These are phyloP conservation scores for Chlamydomonas sp. DNA, from an alignment of 139 green algal genomes.

Conservation along the genomic window DNA sequence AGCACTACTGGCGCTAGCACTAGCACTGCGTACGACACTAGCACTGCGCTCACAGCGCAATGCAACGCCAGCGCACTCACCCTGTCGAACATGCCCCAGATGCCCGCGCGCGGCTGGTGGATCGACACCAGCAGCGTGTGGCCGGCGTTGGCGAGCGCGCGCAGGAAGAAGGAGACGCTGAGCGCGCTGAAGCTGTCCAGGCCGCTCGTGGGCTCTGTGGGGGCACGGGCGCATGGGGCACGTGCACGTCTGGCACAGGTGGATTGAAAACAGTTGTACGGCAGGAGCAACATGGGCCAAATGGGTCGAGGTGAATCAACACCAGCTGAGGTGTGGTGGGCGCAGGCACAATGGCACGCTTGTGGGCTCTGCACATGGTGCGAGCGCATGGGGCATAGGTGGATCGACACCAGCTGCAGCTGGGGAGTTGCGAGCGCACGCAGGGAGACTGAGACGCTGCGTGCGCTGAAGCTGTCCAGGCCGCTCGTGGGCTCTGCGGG, in stretches of 20 bases:
- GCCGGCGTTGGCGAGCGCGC: constrained; percentile 37
- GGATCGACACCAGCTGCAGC: constrained; percentile 36
- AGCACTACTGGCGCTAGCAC: no score
- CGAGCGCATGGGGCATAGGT: no score
- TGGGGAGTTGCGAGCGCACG: constrained; percentile 37
- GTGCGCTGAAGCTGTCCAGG: constrained; percentile 48
- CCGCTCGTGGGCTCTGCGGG: no score
- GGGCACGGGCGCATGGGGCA: no score
- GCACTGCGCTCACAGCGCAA: neutral
- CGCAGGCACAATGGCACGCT: no score
- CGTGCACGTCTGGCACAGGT: no score
- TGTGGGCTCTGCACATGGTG: no score
- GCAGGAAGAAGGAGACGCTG: constrained; percentile 44
- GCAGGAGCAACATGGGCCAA: no score
- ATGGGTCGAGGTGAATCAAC: no score
- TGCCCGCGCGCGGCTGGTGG: constrained; percentile 49
- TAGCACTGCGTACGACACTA: neutral
- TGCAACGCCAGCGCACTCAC: constrained; percentile 5
- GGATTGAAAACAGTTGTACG: no score
- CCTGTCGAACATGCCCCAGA: constrained; percentile 51
- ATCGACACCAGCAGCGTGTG: constrained; percentile 35
- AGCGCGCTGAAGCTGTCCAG: constrained; percentile 52
- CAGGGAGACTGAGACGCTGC: constrained; percentile 49
- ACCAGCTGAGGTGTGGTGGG: no score
- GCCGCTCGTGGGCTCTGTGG: no score